Evolutionary conservation across 73 alveolate species (phyloP).

Genomic region (Paramecium sonneborni): DNA sequence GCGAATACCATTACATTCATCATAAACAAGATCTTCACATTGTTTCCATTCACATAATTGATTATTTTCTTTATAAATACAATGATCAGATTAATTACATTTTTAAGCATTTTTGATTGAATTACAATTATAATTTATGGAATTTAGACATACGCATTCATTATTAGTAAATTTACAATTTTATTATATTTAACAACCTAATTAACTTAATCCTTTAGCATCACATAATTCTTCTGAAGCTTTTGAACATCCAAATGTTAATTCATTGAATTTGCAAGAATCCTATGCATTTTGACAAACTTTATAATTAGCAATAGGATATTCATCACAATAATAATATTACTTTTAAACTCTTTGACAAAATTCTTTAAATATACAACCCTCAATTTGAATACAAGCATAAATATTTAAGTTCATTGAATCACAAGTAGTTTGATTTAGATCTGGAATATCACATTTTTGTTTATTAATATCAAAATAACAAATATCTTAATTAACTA

Average conservation of each 20-base stretch:
- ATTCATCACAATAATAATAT: neutral
- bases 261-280: neutral
- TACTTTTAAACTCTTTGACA: neutral
- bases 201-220: constrained; percentile 28
- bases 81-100: neutral
- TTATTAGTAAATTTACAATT: neutral
- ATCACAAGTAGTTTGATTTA: neutral
- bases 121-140: neutral
- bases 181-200: neutral
- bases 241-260: neutral
- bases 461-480: neutral
- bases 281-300: neutral
- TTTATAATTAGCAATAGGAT: neutral
- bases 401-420: neutral
- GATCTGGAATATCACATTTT: neutral
- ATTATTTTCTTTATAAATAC: neutral
- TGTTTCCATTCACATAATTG: neutral
- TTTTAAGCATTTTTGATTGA: neutral
- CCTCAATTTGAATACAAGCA: neutral
- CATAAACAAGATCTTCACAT: neutral
- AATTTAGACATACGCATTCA: neutral
- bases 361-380: neutral
- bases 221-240: neutral
- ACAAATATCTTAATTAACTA: neutral
- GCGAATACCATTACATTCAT: neutral